Evolutionary conservation across 345 rosid species (phyloP).

Genomic region (Camelina hispida): DNA sequence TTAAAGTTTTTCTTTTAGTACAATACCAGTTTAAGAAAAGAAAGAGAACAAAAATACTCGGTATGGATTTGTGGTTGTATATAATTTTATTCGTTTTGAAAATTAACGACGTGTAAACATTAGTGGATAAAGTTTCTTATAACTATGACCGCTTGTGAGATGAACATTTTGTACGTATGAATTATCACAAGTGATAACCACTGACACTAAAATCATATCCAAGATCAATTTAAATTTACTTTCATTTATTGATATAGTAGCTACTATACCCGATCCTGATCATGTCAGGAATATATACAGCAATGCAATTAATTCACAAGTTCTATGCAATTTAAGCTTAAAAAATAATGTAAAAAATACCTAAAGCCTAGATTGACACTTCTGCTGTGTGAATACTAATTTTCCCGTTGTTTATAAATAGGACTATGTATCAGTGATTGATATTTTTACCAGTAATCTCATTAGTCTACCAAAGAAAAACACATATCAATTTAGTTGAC

Average conservation of each 20-base stretch:
- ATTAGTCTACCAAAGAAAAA: too few species aligned
- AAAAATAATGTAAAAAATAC: too few species aligned
- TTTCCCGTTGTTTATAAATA: too few species aligned
- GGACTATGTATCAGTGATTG: too few species aligned
- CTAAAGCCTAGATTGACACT: too few species aligned
- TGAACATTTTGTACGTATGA: constrained; percentile 15
- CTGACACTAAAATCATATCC: constrained; percentile 9
- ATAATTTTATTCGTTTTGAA: constrained; percentile 8
- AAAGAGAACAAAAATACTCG: background rate
- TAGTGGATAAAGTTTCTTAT: background rate
- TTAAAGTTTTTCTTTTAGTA: constrained; percentile 28
- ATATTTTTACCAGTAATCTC: too few species aligned
- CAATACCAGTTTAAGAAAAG: constrained; percentile 20
- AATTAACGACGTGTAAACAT: background rate
- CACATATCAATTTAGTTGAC: constrained; percentile 19
- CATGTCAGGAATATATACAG: constrained; percentile 25
- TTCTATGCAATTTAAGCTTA: background rate
- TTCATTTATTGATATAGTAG: background rate
- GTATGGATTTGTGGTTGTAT: constrained; percentile 25
- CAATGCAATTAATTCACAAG: constrained; percentile 4
- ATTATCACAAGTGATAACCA: constrained; percentile 1
- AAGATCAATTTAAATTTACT: background rate
- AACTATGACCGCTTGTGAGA: constrained; percentile 16
- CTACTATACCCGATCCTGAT: constrained; percentile 1
- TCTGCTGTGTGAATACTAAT: too few species aligned